Evolutionary conservation across 1,139 yeast species (phyloP), one percentile per base, ranked within the genome.

Genomic region (Suzukiozyma palmioleophila): DNA sequence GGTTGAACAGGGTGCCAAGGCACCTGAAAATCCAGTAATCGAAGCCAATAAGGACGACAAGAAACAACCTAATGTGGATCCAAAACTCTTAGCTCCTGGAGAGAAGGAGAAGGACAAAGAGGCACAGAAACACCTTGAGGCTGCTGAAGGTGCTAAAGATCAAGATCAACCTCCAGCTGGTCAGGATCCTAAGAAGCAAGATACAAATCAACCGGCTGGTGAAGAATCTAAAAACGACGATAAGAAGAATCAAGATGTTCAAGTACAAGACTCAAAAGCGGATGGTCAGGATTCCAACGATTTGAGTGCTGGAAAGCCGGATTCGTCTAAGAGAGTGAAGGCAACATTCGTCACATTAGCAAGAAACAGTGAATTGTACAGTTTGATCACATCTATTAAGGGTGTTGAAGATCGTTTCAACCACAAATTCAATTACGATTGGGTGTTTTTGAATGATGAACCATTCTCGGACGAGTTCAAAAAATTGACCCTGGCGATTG

Each of bases 361-460:
- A 4, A 62, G 84, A 56, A 85, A 85, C 57, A 60, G 66, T 46
- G 95, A 85, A 57, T 59, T 85, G 26, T 71, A 67, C 35, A 80
- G 77, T 3, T 84, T 88, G 11, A 62, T 84, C 40, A 67, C 71
- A 47, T 73, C 90, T 2, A 84, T 85, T 65, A 68, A 89, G 42
- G 69, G 77, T 27, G 66, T 83, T 40, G 92, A 85, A 60, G 87
- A 82, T 55, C 67, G 89, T 35, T 85, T 84, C 67, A 85, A 85
- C 64, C 56, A 65, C 32, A 69, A 76, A 43, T 84, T 61, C 62
- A 69, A 81, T 52, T 85, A 85, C 57, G 92, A 84, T 57, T 85
- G 94, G 94, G 84, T 84, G 10, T 85, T 85, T 54, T 66, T 84
- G 43, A 84, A 84, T 59, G 83, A 84, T 48, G 83, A 73, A 46